These are phyloP conservation scores for Fusarium kyushuense DNA, from an alignment of 2,329 filamentous ascomycete species.

Conservation along the genomic window DNA sequence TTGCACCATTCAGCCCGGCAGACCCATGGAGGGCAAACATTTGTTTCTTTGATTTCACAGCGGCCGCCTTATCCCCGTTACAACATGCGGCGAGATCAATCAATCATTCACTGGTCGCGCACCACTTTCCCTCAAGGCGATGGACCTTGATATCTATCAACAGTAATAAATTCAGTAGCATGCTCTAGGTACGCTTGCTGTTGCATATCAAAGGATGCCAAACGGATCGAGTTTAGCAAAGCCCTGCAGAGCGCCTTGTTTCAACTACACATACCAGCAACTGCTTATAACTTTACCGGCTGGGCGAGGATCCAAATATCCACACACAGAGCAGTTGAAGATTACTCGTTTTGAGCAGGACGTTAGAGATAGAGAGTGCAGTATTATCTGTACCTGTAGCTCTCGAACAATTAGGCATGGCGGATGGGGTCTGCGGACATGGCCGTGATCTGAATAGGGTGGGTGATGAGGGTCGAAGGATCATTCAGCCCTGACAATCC, in stretches of 20 bases:
- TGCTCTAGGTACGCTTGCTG: constrained; percentile 21
- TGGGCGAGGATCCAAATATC: not conserved
- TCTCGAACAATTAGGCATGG: not conserved
- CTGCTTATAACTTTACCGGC: not conserved
- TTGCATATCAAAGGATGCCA: constrained; percentile 24
- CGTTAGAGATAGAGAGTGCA: not conserved
- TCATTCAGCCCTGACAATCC: constrained; percentile 35
- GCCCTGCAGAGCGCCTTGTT: constrained; percentile 31
- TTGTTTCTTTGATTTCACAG: constrained; percentile 27
- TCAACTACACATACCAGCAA: not conserved
- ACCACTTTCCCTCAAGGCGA: constrained; percentile 14
- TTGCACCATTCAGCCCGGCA: constrained; percentile 15
- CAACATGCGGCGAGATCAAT: constrained; percentile 10
- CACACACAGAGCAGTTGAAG: not conserved
- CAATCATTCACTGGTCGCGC: constrained; percentile 33
- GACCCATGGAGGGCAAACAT: constrained; percentile 16
- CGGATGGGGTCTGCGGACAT: constrained; percentile 20
- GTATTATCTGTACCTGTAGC: not conserved
- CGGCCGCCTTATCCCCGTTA: constrained; percentile 35
- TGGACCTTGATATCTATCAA: constrained; percentile 9
- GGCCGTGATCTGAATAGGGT: constrained; percentile 7
- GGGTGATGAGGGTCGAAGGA: constrained; percentile 14
- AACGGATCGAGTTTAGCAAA: constrained; percentile 22
- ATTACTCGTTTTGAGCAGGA: not conserved
- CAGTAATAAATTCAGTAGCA: constrained; percentile 7